Conservation (phyloP, 2,329 filamentous ascomycete species). For the Phoma sp. region DNA sequence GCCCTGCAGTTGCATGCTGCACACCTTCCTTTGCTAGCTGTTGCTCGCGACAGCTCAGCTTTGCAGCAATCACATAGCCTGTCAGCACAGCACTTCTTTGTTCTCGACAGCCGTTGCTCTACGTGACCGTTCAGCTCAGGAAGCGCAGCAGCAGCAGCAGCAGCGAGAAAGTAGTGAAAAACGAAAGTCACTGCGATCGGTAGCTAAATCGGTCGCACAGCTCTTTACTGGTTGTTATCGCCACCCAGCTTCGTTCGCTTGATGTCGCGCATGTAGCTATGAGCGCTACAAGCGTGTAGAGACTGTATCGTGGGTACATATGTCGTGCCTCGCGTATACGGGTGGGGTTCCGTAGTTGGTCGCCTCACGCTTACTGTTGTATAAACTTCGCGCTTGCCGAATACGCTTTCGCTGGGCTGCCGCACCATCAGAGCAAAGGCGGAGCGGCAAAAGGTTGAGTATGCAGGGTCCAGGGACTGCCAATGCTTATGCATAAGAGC, state of each 20-base stretch:
- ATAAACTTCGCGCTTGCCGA: constrained; percentile 9
- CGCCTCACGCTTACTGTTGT: not conserved
- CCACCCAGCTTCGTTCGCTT: not conserved
- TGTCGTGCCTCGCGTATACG: not conserved
- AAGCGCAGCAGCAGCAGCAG: not conserved
- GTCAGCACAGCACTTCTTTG: not conserved
- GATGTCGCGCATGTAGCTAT: not conserved
- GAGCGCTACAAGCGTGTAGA: not conserved
- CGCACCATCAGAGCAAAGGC: constrained; percentile 6
- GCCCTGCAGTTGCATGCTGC: constrained; percentile 14
- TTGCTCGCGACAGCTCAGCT: no score
- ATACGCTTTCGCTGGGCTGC: constrained; percentile 7
- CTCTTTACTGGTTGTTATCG: not conserved
- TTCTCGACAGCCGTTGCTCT: not conserved
- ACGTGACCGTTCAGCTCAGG: not conserved
- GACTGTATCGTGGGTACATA: not conserved
- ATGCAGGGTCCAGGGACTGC: not conserved
- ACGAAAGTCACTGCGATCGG: not conserved
- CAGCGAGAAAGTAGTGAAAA: no score
- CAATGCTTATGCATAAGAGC: not conserved
- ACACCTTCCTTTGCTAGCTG: no score
- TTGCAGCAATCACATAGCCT: not conserved
- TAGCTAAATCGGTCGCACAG: not conserved
- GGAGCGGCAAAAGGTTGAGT: constrained; percentile 6
- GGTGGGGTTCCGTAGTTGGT: not conserved